Evolutionary conservation across 2,329 filamentous ascomycete genomes (phyloP).

Genomic region (Colletotrichum horii): DNA sequence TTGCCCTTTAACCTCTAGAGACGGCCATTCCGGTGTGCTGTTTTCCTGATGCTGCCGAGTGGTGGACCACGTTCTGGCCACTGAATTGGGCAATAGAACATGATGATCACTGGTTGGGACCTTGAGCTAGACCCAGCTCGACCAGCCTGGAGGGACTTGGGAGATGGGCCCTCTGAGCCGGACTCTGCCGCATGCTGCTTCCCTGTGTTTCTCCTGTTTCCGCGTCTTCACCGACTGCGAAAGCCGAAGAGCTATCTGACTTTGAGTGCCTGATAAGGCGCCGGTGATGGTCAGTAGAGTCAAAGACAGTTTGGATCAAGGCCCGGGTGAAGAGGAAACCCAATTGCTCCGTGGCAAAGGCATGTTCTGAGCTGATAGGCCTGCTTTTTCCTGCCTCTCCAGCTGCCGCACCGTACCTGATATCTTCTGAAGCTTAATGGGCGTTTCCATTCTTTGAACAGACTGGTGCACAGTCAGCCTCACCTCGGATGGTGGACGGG

Average conservation of each 20-base stretch:
- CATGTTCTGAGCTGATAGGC: background rate
- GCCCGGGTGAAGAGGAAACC: background rate
- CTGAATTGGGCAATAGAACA: background rate
- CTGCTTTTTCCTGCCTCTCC: background rate
- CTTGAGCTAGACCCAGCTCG: background rate
- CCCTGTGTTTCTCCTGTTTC: background rate
- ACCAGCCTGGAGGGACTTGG: background rate
- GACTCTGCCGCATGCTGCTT: background rate
- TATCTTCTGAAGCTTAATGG: background rate
- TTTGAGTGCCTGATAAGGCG: background rate
- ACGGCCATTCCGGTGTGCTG: background rate
- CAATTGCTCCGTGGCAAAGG: background rate
- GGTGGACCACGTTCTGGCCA: background rate
- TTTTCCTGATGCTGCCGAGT: background rate
- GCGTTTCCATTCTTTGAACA: background rate
- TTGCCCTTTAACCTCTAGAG: background rate
- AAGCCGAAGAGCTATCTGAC: background rate
- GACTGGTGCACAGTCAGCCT: background rate
- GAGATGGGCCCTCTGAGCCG: background rate
- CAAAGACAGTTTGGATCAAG: background rate
- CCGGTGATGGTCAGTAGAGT: background rate
- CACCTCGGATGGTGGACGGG: background rate
- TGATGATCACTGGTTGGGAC: background rate
- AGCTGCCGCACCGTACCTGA: background rate
- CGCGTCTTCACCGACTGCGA: slow-evolving; percentile 1